Evolutionary conservation across 1,284 basidiomycete genomes (phyloP), one percentile per base, ranked within the genome.

Genomic region (Ceratobasidium sp.): DNA sequence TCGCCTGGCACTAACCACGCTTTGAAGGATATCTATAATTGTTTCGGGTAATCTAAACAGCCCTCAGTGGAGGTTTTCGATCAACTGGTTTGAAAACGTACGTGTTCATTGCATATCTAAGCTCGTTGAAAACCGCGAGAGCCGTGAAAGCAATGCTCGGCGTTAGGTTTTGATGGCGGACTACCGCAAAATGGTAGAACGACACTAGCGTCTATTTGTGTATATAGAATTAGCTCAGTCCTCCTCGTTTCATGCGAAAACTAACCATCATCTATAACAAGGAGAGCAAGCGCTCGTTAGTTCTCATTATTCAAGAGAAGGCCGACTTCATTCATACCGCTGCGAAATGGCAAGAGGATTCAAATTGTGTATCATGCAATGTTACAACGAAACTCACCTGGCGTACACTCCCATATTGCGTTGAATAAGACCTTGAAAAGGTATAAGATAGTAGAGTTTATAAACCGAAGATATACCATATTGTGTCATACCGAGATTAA

Each of bases 81-180:
- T 52, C 9, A 26, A 23, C 23, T 23, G 26, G 5, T 10, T 33
- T 6, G 62, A 96, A 87, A 1, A 93, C 92, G 70, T 28, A 76
- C 74, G 74, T 56, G 26, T 77, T 79, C 33, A 82, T 54, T 28
- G 85, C 86, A 76, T 84, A 87, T 77, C 84, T 92, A 86, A 98
- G 91, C 85, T 97, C 96, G 78, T 90, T 90, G 85, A 97, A 97
- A 7, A 98, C 95, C 87, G 85, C 81, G 42, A 80, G 67, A 33
- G 92, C 91, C 23, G 96, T 95, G 85, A 96, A 97, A 0, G 96
- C 96, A 79, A 91, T 90, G 0, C 94, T 93, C 0, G 96, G 96
- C 0, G 94, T 94, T 56, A 98, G 85, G 0, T 86, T 83, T 81
- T 94, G 87, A 23, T 89, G 86, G 71, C 93, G 89, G 61, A 93